phyloP scores from a whole-genome alignment of 1,139 yeast genomes.

The Eremothecium coryli region DNA sequence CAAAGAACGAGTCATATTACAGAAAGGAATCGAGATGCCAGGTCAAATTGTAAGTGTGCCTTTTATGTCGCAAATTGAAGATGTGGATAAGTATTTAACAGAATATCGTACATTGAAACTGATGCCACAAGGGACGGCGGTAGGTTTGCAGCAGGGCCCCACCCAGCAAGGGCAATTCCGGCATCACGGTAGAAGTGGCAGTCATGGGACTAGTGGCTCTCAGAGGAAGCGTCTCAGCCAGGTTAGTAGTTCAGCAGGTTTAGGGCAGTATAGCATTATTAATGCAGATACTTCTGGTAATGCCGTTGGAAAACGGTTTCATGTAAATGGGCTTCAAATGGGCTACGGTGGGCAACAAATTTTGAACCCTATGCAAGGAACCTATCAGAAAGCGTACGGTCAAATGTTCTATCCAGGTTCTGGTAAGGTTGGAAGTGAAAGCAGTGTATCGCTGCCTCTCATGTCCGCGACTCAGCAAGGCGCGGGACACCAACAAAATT shows the following conservation, averaged over 20 bases:
- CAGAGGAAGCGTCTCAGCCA: slow-evolving; percentile 10
- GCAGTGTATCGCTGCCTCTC: slow-evolving; percentile 13
- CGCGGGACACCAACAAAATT: slow-evolving; percentile 9
- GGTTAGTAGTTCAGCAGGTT: slow-evolving; percentile 4
- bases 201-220: slow-evolving; percentile 1
- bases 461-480: slow-evolving; percentile 10
- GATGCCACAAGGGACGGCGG: slow-evolving; percentile 12
- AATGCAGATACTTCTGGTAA: not conserved
- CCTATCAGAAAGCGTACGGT: slow-evolving; percentile 14
- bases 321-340: not conserved
- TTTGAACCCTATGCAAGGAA: slow-evolving; percentile 5
- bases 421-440: slow-evolving; percentile 11
- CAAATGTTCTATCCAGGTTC: slow-evolving; percentile 18
- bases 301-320: slow-evolving; percentile 1
- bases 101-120: slow-evolving; percentile 22
- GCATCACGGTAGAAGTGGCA: not conserved
- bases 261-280: not conserved
- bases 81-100: slow-evolving; percentile 26
- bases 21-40: too few species aligned
- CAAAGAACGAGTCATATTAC: too few species aligned
- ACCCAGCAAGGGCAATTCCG: not conserved
- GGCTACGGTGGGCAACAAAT: slow-evolving; percentile 7
- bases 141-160: slow-evolving; percentile 4
- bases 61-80: slow-evolving; percentile 30
- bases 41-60: slow-evolving; percentile 26